These are phyloP conservation scores for Saccharomycopsis javanensis DNA, from an alignment of 805 yeast species.

Conservation along the genomic window DNA sequence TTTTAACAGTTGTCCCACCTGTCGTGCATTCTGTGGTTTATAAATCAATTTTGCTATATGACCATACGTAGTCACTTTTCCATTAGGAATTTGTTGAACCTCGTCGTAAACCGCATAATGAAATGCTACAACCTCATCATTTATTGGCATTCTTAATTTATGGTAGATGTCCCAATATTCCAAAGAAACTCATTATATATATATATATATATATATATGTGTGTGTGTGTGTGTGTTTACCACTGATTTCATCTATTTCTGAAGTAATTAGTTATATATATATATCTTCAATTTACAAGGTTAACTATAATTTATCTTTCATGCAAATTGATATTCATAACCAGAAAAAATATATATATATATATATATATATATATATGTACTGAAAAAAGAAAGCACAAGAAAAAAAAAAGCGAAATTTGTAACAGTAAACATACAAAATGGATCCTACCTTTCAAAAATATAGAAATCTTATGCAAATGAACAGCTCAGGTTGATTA, in stretches of 20 bases:
- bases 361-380: too few relatives aligned
- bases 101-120: constrained; percentile 50
- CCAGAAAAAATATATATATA: background rate
- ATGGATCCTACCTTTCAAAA: too few relatives aligned
- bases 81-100: constrained; percentile 47
- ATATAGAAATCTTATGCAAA: background rate
- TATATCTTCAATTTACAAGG: too few relatives aligned
- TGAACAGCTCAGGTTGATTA: background rate
- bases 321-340: background rate
- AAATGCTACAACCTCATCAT: constrained; percentile 41
- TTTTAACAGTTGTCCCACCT: constrained; percentile 65
- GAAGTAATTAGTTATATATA: too few relatives aligned
- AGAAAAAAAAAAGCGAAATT: background rate
- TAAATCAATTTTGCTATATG: constrained; percentile 59
- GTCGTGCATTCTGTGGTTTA: constrained; percentile 59
- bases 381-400: too few relatives aligned
- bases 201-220: too few relatives aligned
- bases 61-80: constrained; percentile 61
- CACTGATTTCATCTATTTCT: too few relatives aligned
- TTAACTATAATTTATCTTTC: too few relatives aligned
- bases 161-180: background rate
- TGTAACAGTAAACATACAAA: too few relatives aligned
- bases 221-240: too few relatives aligned
- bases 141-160: background rate
- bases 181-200: too few relatives aligned